Conservation (phyloP, 192 early-diverging fungal genomes). For the Geranomyces michiganensis region DNA sequence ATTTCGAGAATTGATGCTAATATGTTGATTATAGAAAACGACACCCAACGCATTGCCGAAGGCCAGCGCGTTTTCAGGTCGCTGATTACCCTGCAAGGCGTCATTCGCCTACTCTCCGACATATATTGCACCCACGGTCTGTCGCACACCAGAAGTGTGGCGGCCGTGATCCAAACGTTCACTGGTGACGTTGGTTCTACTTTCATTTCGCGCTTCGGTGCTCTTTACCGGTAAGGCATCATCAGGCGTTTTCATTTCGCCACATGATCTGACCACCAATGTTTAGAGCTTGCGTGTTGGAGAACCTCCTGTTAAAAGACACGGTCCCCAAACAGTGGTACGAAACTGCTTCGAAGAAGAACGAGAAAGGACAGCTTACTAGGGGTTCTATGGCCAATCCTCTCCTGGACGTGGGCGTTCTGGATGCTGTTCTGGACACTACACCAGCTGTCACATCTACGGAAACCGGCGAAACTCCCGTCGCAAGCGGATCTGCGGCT, state of each 20-base stretch:
- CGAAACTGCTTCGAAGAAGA: constrained; percentile 26
- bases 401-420: constrained; percentile 27
- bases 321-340: constrained; percentile 73
- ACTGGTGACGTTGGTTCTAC: constrained; percentile 50
- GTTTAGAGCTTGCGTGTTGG: constrained; percentile 62
- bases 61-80: constrained; percentile 59
- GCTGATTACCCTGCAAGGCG: constrained; percentile 63
- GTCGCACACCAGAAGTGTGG: constrained; percentile 66
- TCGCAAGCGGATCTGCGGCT: constrained; percentile 15
- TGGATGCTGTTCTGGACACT: constrained; percentile 15
- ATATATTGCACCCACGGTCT: constrained; percentile 68
- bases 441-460: constrained; percentile 19
- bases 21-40: constrained; percentile 36
- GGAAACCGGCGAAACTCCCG: neutral
- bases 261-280: neutral
- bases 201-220: constrained; percentile 56
- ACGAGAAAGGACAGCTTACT: constrained; percentile 1
- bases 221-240: constrained; percentile 62
- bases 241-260: neutral
- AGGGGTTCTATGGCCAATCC: constrained; percentile 11
- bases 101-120: constrained; percentile 68
- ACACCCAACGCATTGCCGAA: constrained; percentile 37
- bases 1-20: neutral
- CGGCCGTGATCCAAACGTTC: constrained; percentile 65
- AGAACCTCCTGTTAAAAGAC: constrained; percentile 61